These are phyloP conservation scores for Tuber microsphaerosporum DNA, from an alignment of 495 filamentous ascomycete species.

Conservation along the genomic window DNA sequence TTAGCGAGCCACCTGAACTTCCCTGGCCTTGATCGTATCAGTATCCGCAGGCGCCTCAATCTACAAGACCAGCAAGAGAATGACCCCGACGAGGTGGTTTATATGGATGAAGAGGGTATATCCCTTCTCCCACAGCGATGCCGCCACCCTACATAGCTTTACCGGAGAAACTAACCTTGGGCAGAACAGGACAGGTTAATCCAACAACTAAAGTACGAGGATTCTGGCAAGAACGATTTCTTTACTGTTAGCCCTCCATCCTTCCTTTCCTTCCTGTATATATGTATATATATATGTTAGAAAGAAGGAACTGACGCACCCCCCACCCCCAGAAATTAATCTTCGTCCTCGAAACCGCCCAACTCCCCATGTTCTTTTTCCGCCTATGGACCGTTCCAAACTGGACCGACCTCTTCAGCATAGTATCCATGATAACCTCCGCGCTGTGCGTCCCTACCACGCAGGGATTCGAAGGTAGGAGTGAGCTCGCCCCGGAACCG, in stretches of 20 bases:
- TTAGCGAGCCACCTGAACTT: conserved; percentile 3
- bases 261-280: neutral
- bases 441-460: neutral
- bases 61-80: neutral
- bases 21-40: neutral
- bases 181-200: neutral
- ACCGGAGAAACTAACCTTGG: neutral
- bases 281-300: neutral
- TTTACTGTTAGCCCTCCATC: neutral
- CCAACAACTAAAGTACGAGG: neutral
- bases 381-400: neutral
- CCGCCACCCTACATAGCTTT: neutral
- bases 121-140: neutral
- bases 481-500: neutral
- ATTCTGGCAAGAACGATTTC: neutral
- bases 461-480: neutral
- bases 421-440: neutral
- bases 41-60: neutral
- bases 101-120: conserved; percentile 5
- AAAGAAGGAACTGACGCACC: neutral
- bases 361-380: conserved; percentile 5
- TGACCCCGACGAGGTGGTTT: neutral
- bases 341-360: neutral
- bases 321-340: neutral
- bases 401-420: neutral